Evolutionary conservation across 2,329 filamentous ascomycete genomes (phyloP), one percentile per base, ranked within the genome.

Genomic region (Bipolaris zeicola): DNA sequence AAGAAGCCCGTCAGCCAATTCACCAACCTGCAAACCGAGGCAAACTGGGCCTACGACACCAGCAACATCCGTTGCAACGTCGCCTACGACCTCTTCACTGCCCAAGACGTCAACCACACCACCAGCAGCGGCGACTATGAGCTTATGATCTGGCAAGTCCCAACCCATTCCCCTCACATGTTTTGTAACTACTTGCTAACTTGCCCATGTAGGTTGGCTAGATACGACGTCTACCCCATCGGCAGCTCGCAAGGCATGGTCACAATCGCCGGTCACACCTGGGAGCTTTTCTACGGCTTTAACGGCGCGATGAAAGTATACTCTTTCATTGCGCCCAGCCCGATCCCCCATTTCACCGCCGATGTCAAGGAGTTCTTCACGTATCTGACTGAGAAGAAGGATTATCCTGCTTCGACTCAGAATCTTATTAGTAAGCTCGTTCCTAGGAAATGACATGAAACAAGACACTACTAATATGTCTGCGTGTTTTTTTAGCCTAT

Each of bases 301-400:
- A 87, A 88, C 63, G 84, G 84, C 37, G 68, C 71, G 48, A 87
- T 80, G 70, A 82, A 80, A 8, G 86, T 89, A 18, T 88, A 81
- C 76, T 85, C 81, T 65, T 89, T 85, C 62, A 79, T 85, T 6
- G 79, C 61, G 6, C 33, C 54, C 18, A 50, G 48, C 13, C 42
- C 52, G 14, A 74, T 82, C 31, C 78, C 75, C 18, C 78, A 61
- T 69, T 88, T 85, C 74, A 78, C 74, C 38, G 84, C 79, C 22
- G 83, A 89, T 67, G 63, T 88, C 61, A 79, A 78, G 64, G 71
- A 79, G 7, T 88, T 88, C 75, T 78, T 85, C 67, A 78, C 74
- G n/a, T 87, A 87, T 69, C 75, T 89, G 14, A 75, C 76, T 39
- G 52, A 65, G 18, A 80, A 73, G 63, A 74, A 85, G 61, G 78